A percentile compares a stretch with the other conserved stretches of the same genome.
Conservation (phyloP, 768 basidiomycete species). For the Leccinum subtestaceum region DNA sequence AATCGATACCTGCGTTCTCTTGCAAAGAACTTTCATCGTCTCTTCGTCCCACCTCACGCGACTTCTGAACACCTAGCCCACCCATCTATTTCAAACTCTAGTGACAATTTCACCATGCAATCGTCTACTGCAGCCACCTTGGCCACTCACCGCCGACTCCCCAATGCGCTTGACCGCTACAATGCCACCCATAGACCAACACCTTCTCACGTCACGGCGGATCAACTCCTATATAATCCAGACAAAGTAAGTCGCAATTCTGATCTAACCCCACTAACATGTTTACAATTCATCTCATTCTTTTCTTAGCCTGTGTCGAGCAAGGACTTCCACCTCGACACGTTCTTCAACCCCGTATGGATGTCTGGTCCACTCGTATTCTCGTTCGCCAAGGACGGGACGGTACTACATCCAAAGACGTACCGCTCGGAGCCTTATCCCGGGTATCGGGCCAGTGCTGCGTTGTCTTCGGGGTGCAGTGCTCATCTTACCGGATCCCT, state of each 20-base stretch:
- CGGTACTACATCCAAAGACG: slow-evolving; percentile 9
- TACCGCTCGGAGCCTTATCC: neutral
- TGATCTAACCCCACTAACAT: neutral
- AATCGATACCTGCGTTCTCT: neutral
- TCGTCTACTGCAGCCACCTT: neutral
- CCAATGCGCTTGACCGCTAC: neutral
- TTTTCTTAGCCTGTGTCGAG: neutral
- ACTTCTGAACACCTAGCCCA: neutral
- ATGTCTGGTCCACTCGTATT: slow-evolving; percentile 25
- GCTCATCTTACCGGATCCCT: neutral
- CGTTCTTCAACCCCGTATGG: slow-evolving; percentile 43
- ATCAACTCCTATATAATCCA: neutral
- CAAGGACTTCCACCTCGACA: slow-evolving; percentile 49
- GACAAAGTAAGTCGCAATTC: slow-evolving; percentile 1
- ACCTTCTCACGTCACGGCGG: neutral
- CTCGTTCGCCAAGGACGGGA: slow-evolving; percentile 19
- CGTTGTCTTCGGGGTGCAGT: neutral
- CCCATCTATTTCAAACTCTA: neutral
- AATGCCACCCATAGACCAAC: neutral
- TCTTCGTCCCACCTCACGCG: neutral
- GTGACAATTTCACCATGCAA: neutral
- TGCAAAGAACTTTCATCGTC: neutral
- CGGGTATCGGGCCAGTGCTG: neutral
- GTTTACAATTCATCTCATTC: neutral
- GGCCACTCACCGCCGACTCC: neutral